phyloP scores from a whole-genome alignment of 306 rosid genomes.

The Malus sieversii region DNA sequence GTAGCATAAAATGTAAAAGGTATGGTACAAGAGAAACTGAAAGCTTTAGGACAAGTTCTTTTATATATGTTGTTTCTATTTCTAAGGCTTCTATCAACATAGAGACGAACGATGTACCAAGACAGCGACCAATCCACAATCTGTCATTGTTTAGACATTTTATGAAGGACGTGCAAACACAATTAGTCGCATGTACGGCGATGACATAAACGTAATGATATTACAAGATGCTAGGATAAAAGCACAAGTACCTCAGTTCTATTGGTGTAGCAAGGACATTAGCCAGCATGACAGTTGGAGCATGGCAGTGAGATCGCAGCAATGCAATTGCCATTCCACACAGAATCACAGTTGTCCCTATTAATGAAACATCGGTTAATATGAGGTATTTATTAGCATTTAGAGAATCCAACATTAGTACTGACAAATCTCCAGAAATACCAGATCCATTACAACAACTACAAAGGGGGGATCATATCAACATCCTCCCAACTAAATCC shows the following conservation, averaged over 20 bases:
- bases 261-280: slow-evolving; percentile 88
- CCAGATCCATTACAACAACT: background rate
- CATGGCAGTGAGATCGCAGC: slow-evolving; percentile 66
- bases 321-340: slow-evolving; percentile 68
- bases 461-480: background rate
- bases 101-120: background rate
- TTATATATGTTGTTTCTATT: background rate
- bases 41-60: background rate
- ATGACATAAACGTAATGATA: background rate
- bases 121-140: background rate
- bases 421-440: background rate
- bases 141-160: background rate
- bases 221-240: background rate
- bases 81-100: background rate
- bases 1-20: background rate
- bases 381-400: background rate
- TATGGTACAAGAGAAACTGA: background rate
- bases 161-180: background rate
- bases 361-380: slow-evolving; percentile 13
- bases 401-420: background rate
- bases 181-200: background rate
- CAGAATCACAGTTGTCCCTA: slow-evolving; percentile 79
- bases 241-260: slow-evolving; percentile 68
- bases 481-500: background rate
- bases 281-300: slow-evolving; percentile 79